Evolutionary conservation across 805 yeast genomes (phyloP).

Genomic region (Spencermartinsiella europaea): DNA sequence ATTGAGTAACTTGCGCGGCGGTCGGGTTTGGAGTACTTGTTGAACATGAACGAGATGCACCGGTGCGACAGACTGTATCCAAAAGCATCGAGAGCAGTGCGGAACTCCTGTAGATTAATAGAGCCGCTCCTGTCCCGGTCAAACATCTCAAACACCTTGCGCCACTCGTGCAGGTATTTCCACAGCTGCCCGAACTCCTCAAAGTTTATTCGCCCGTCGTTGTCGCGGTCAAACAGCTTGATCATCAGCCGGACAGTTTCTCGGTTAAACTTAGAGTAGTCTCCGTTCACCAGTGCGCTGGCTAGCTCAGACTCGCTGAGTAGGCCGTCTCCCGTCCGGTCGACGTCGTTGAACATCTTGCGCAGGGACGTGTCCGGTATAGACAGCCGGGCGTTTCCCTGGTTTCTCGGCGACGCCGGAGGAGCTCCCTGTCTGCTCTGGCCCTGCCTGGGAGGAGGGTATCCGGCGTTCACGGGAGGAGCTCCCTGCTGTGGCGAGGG

Average conservation of each 20-base stretch:
- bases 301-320: conserved; percentile 55
- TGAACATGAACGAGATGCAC: conserved; percentile 54
- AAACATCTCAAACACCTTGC: conserved; percentile 55
- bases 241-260: conserved; percentile 60
- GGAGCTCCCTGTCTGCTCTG: not conserved
- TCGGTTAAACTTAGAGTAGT: conserved; percentile 52
- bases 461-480: conserved; percentile 2
- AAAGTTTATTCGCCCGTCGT: conserved; percentile 42
- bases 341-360: conserved; percentile 25
- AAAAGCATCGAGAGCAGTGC: conserved; percentile 54
- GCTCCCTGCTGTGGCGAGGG: conserved; percentile 9
- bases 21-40: conserved; percentile 43
- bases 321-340: conserved; percentile 48
- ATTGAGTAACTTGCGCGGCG: conserved; percentile 35
- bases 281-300: conserved; percentile 51
- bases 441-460: conserved; percentile 1
- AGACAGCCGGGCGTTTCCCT: not conserved
- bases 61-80: conserved; percentile 59
- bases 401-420: not conserved
- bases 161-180: conserved; percentile 65
- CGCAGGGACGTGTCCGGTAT: conserved; percentile 18
- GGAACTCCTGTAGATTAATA: conserved; percentile 62
- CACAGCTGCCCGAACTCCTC: conserved; percentile 62
- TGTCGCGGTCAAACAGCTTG: conserved; percentile 52
- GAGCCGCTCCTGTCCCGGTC: conserved; percentile 55